phyloP scores from a whole-genome alignment of 2,329 filamentous ascomycete species.

The Nannizziopsis arthrosporioides region DNA sequence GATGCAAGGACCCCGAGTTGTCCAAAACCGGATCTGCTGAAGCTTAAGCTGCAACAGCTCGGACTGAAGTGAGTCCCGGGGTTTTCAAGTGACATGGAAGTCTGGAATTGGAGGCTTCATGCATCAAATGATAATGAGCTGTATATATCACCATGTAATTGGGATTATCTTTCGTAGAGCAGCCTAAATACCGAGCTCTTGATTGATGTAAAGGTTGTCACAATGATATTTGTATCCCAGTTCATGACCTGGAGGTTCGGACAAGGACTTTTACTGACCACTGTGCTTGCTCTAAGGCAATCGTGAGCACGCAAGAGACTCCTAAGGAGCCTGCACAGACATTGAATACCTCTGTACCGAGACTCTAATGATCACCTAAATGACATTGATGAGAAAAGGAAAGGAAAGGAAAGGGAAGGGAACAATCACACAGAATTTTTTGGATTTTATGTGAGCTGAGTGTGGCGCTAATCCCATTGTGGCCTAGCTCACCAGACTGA shows the following conservation, averaged over 20 bases:
- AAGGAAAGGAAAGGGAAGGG: slow-evolving; percentile 30
- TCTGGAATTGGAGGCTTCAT: no score
- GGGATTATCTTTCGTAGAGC: no score
- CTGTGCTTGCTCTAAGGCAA: slow-evolving; percentile 69
- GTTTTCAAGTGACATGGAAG: background rate
- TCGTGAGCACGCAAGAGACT: slow-evolving; percentile 94
- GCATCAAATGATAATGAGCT: no score
- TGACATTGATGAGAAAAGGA: slow-evolving; percentile 44
- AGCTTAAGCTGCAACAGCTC: slow-evolving; percentile 74
- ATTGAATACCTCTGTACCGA: slow-evolving; percentile 63
- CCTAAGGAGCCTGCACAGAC: slow-evolving; percentile 76
- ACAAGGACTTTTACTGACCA: slow-evolving; percentile 21
- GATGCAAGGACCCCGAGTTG: slow-evolving; percentile 68
- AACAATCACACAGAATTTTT: slow-evolving; percentile 19
- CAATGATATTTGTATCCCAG: slow-evolving; percentile 12
- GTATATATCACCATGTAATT: no score
- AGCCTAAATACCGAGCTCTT: no score
- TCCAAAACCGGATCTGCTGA: slow-evolving; percentile 66
- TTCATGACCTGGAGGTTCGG: slow-evolving; percentile 7
- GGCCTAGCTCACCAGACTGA: slow-evolving; percentile 19
- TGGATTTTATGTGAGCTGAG: slow-evolving; percentile 13
- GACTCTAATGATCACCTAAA: slow-evolving; percentile 98
- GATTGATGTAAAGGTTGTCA: slow-evolving; percentile 1
- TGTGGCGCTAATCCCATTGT: slow-evolving; percentile 22
- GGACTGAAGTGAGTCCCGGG: slow-evolving; percentile 1